These are phyloP conservation scores for Clathrospora elynae DNA, from an alignment of 2,329 filamentous ascomycete genomes.

Conservation along the genomic window DNA sequence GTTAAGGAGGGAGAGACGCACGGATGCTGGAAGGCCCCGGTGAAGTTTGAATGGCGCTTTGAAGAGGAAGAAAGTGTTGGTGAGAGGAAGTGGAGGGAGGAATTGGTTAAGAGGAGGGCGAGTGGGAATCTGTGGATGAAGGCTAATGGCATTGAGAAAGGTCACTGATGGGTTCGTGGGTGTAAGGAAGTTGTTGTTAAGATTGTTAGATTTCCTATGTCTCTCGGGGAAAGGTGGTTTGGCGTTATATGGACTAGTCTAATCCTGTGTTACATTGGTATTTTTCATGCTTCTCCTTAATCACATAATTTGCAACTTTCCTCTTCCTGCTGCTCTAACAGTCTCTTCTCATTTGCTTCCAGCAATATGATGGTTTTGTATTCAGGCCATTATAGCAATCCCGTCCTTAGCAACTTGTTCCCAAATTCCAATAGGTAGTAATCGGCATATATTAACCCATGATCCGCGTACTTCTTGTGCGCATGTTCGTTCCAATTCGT, in stretches of 20 bases:
- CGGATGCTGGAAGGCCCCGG: conserved; percentile 25
- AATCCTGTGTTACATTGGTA: too few relatives aligned
- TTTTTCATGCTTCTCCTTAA: too few relatives aligned
- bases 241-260: too few relatives aligned
- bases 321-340: too few relatives aligned
- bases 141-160: background rate
- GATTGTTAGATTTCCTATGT: too few relatives aligned
- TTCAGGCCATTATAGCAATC: conserved; percentile 45
- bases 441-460: conserved; percentile 58
- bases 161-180: too few relatives aligned
- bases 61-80: conserved; percentile 22
- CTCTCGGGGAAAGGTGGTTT: too few relatives aligned
- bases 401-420: conserved; percentile 52
- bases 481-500: conserved; percentile 56
- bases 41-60: conserved; percentile 23
- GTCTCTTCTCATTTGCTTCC: too few relatives aligned
- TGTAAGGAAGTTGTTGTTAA: too few relatives aligned
- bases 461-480: conserved; percentile 52
- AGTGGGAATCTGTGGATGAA: conserved; percentile 19
- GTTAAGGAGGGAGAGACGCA: conserved; percentile 19
- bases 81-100: conserved; percentile 21
- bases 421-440: conserved; percentile 56
- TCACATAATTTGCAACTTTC: too few relatives aligned
- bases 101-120: conserved; percentile 24
- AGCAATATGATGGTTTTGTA: too few relatives aligned